Percentiles rank a stretch among this genome's conserved stretches.
These are phyloP conservation scores for Populus tomentosa DNA, from an alignment of 441 rosid genomes.

Conservation along the genomic window DNA sequence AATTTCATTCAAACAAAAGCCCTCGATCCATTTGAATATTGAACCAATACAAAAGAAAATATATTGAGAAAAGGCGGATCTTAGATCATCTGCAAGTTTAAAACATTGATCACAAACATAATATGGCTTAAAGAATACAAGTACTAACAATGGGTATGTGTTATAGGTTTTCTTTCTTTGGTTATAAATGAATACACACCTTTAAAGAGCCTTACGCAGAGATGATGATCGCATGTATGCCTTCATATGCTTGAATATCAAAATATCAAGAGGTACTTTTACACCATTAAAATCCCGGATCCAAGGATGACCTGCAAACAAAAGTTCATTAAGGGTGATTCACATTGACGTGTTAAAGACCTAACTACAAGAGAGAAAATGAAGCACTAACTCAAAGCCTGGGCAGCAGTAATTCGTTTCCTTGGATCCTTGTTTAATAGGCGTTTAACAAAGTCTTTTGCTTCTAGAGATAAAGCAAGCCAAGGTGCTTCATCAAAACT, in stretches of 20 bases:
- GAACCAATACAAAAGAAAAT: neutral
- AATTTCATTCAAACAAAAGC: neutral
- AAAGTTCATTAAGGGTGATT: conserved; percentile 6
- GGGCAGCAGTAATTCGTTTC: conserved; percentile 82
- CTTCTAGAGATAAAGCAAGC: no score
- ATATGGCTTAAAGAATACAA: no score
- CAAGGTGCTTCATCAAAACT: no score
- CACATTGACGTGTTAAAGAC: conserved; percentile 14
- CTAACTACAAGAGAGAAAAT: conserved; percentile 8
- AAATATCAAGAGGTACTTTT: conserved; percentile 72
- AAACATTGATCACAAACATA: no score
- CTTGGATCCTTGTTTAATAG: conserved; percentile 57
- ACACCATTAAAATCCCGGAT: conserved; percentile 40
- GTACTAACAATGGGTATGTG: no score
- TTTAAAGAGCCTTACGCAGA: conserved; percentile 80
- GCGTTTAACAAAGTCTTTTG: no score
- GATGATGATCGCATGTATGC: conserved; percentile 77
- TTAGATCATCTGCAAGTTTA: neutral
- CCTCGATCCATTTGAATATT: neutral
- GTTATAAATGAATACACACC: conserved; percentile 40
- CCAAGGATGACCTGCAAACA: conserved; percentile 86
- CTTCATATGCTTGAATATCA: conserved; percentile 66
- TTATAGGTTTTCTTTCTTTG: neutral
- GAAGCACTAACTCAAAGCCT: conserved; percentile 74
- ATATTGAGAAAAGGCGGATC: neutral